These are phyloP conservation scores for Colletotrichum costaricense DNA, from an alignment of 2,329 filamentous ascomycete species.

Conservation along the genomic window DNA sequence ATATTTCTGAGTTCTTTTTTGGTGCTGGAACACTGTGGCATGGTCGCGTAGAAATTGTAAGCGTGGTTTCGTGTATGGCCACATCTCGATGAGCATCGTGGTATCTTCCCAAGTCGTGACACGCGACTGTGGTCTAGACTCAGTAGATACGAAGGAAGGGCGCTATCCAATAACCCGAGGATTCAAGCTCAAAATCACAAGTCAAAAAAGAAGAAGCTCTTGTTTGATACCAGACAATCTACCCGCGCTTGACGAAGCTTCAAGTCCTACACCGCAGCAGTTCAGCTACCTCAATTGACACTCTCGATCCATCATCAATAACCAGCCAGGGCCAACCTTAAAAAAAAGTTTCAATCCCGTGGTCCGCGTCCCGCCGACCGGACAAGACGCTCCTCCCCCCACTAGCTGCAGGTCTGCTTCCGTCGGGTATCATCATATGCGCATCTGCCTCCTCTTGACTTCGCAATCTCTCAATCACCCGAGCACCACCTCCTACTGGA, in stretches of 20 bases:
- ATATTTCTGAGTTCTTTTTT: background rate
- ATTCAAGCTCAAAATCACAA: background rate
- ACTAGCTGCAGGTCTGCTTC: conserved; percentile 29
- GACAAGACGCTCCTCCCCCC: conserved; percentile 25
- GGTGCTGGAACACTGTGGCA: background rate
- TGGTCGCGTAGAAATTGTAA: background rate
- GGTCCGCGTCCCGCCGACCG: conserved; percentile 27
- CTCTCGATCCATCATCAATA: background rate
- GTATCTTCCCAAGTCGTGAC: conserved; percentile 24
- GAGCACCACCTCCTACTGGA: conserved; percentile 28
- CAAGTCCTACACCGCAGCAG: background rate
- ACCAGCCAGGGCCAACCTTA: conserved; percentile 10
- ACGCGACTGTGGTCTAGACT: conserved; percentile 3
- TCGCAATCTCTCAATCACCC: conserved; percentile 18
- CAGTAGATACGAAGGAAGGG: background rate
- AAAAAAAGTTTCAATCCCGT: conserved; percentile 13
- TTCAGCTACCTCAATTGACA: background rate
- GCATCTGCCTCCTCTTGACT: background rate
- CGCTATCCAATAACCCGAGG: background rate
- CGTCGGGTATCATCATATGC: conserved; percentile 22
- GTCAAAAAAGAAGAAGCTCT: background rate
- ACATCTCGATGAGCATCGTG: conserved; percentile 22
- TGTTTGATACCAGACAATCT: background rate
- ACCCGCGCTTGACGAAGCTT: background rate
- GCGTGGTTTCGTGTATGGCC: conserved; percentile 4